A percentile compares a stretch with the other conserved stretches of the same genome.
Evolutionary conservation across 768 basidiomycete species (phyloP).

Genomic region (Mycena polygramma): DNA sequence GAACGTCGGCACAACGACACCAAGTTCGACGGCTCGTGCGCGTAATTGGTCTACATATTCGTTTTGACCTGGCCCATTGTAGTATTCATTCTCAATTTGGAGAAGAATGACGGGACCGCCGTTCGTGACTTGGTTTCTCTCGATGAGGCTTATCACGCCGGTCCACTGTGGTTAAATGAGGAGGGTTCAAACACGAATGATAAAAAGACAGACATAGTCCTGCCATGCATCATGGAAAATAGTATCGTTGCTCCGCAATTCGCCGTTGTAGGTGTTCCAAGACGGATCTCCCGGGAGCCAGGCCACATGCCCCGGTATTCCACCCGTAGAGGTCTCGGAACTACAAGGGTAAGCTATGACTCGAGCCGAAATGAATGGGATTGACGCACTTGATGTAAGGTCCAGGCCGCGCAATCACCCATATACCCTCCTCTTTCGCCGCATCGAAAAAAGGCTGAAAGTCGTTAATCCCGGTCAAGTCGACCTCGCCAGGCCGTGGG

Average conservation of each 20-base stretch:
- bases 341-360: slow-evolving; percentile 44
- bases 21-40: slow-evolving; percentile 50
- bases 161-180: slow-evolving; percentile 45
- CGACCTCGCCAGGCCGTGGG: slow-evolving; percentile 65
- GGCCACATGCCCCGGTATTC: slow-evolving; percentile 35
- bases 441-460: slow-evolving; percentile 66
- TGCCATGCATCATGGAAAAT: slow-evolving; percentile 65
- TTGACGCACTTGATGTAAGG: slow-evolving; percentile 32
- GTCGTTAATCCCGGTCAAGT: slow-evolving; percentile 65
- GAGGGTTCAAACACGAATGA: background rate
- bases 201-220: slow-evolving; percentile 50
- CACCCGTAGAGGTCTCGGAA: slow-evolving; percentile 72
- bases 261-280: slow-evolving; percentile 34
- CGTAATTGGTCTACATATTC: slow-evolving; percentile 62
- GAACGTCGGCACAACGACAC: slow-evolving; percentile 65
- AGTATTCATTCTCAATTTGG: slow-evolving; percentile 65
- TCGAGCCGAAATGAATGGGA: background rate
- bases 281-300: slow-evolving; percentile 30
- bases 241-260: slow-evolving; percentile 66
- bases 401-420: slow-evolving; percentile 71
- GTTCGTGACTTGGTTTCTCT: slow-evolving; percentile 60
- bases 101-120: slow-evolving; percentile 65
- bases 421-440: slow-evolving; percentile 67
- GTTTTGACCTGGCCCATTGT: slow-evolving; percentile 51
- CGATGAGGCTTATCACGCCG: slow-evolving; percentile 57